These are phyloP conservation scores for Teratosphaeria gauchensis DNA, from an alignment of 2,329 filamentous ascomycete genomes.

Conservation along the genomic window DNA sequence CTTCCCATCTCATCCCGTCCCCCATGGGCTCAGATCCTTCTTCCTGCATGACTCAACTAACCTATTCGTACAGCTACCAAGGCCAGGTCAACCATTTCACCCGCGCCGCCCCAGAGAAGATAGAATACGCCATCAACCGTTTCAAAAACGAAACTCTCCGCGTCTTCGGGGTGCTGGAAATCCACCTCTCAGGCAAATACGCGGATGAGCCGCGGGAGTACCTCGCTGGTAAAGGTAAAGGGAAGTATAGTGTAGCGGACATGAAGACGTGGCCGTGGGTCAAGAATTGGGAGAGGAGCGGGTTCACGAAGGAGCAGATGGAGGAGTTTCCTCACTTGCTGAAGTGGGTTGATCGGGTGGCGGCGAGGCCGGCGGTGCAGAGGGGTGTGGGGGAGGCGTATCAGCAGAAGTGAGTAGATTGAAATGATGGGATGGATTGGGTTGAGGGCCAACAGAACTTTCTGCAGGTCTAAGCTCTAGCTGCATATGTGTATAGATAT, in stretches of 20 bases:
- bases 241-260: conserved; percentile 46
- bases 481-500: background rate
- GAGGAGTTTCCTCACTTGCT: conserved; percentile 42
- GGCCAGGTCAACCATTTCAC: conserved; percentile 39
- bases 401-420: conserved; percentile 16
- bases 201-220: conserved; percentile 41
- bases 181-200: conserved; percentile 44
- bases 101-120: conserved; percentile 36
- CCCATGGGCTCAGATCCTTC: too few relatives aligned
- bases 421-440: background rate
- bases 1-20: too few relatives aligned
- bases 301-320: conserved; percentile 41
- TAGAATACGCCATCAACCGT: conserved; percentile 41
- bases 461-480: background rate
- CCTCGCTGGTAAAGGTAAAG: conserved; percentile 43
- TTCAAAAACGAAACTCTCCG: conserved; percentile 45
- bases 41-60: background rate
- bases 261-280: conserved; percentile 46
- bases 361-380: conserved; percentile 39
- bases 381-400: conserved; percentile 33
- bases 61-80: conserved; percentile 22
- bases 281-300: conserved; percentile 34
- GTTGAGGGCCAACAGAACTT: background rate
- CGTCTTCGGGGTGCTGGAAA: conserved; percentile 47
- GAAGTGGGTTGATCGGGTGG: conserved; percentile 45